Conservation (phyloP, 2,329 filamentous ascomycete genomes). For the Sclerotinia minor region DNA sequence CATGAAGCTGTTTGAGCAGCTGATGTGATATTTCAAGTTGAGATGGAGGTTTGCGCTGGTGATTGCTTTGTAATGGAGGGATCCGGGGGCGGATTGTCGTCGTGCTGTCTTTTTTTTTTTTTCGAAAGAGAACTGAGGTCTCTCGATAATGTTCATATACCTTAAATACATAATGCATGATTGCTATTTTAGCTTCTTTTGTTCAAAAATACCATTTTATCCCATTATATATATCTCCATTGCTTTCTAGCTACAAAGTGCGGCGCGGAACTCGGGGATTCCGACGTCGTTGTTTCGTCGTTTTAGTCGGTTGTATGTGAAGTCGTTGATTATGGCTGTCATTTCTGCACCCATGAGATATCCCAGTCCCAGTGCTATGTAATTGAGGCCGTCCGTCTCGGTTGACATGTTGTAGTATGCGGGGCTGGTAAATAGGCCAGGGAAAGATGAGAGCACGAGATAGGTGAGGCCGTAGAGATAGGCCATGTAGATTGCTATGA, state of each 20-base stretch:
- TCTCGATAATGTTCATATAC: background rate
- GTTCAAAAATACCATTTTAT: no score
- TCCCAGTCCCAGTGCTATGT: slow-evolving; percentile 52
- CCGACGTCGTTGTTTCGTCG: slow-evolving; percentile 36
- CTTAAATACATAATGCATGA: background rate
- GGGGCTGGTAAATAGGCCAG: slow-evolving; percentile 52
- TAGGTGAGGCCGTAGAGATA: slow-evolving; percentile 56
- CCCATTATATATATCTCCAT: background rate
- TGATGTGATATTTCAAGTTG: no score
- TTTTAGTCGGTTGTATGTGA: slow-evolving; percentile 33
- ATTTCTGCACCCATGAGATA: slow-evolving; percentile 43
- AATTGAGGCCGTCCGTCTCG: slow-evolving; percentile 57
- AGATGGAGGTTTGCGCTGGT: background rate
- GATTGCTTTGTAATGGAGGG: background rate
- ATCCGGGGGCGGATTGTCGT: background rate
- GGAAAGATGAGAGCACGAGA: slow-evolving; percentile 59
- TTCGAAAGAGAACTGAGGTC: background rate
- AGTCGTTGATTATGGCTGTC: slow-evolving; percentile 41
- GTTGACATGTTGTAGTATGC: slow-evolving; percentile 54
- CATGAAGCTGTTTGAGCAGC: no score
- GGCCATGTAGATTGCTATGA: slow-evolving; percentile 54
- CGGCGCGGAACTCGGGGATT: slow-evolving; percentile 59
- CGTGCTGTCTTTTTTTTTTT: background rate
- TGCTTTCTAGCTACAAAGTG: background rate
- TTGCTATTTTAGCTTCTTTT: background rate